Percentiles rank a stretch among this genome's conserved stretches.
Evolutionary conservation across 441 rosid genomes (phyloP).

Genomic region (Pelargonium myrrhifolium): DNA sequence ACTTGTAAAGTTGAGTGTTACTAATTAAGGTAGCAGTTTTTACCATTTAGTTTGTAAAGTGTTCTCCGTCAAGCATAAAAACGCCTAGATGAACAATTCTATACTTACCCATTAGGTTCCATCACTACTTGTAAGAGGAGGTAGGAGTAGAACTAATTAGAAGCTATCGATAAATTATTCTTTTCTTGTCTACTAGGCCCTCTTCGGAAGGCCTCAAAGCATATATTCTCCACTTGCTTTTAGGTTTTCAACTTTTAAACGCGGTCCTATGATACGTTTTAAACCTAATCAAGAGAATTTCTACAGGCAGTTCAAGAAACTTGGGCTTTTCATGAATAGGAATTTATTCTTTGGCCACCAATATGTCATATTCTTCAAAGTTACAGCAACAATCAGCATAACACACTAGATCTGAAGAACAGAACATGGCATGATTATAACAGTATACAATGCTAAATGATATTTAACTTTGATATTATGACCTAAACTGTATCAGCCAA

Average conservation of each 20-base stretch:
- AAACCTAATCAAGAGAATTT: background rate
- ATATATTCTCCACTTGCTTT: background rate
- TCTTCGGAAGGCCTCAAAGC: background rate
- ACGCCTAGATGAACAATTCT: background rate
- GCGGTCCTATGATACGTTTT: background rate
- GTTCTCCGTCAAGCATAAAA: background rate
- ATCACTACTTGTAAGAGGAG: no score
- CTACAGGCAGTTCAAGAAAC: background rate
- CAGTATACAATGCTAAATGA: background rate
- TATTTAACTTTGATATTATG: background rate
- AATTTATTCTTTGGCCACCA: background rate
- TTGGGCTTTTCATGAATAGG: background rate
- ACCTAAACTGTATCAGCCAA: background rate
- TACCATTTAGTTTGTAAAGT: background rate
- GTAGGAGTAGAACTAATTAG: background rate
- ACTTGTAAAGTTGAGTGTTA: background rate
- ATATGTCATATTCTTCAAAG: background rate
- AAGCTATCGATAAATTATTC: background rate
- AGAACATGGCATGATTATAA: background rate
- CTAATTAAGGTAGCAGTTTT: background rate
- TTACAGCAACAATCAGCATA: background rate
- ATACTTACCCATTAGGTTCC: background rate
- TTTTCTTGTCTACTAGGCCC: background rate
- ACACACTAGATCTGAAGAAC: background rate
- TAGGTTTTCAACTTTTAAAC: conserved; percentile 3